Evolutionary conservation across 148 eudicot genomes (phyloP).

Genomic region (Camellia lanceoleosa): DNA sequence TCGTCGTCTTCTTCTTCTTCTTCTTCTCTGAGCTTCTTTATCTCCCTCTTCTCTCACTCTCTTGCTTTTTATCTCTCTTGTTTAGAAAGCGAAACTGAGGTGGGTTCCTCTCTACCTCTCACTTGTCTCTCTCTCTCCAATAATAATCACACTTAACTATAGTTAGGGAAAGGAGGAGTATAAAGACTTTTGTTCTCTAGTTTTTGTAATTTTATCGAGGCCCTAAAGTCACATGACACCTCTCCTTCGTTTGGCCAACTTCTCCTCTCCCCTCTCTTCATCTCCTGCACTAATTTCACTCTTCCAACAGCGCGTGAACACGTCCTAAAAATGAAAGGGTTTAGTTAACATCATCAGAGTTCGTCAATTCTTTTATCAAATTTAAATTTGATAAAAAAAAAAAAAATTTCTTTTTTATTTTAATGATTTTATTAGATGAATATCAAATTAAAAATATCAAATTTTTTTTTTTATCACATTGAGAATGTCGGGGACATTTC

Average conservation of each 20-base stretch:
- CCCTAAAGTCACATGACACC: conserved; percentile 42
- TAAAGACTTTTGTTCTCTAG: conserved; percentile 38
- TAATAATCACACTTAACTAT: conserved; percentile 16
- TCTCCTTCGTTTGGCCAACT: conserved; percentile 5
- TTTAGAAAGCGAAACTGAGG: conserved; percentile 20
- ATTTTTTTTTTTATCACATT: too few species aligned
- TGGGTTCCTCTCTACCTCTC: conserved; percentile 25
- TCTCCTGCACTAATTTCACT: background rate
- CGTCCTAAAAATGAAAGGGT: too few species aligned
- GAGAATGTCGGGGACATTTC: too few species aligned
- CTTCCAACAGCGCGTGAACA: conserved; percentile 1
- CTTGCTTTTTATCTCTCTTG: background rate
- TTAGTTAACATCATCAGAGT: too few species aligned
- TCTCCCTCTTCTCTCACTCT: conserved; percentile 5
- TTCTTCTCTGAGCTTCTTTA: conserved; percentile 20
- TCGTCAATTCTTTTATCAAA: too few species aligned
- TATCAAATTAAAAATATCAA: too few species aligned
- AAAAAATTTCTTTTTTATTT: too few species aligned
- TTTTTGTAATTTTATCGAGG: conserved; percentile 28
- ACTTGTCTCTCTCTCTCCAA: conserved; percentile 23
- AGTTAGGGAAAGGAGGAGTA: background rate
- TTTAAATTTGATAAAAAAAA: too few species aligned
- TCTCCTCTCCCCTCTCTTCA: background rate
- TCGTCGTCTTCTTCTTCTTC: conserved; percentile 9
- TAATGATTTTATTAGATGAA: too few species aligned